Base-by-base conservation (phyloP, 306 rosid species). In the Urtica urens region DNA sequence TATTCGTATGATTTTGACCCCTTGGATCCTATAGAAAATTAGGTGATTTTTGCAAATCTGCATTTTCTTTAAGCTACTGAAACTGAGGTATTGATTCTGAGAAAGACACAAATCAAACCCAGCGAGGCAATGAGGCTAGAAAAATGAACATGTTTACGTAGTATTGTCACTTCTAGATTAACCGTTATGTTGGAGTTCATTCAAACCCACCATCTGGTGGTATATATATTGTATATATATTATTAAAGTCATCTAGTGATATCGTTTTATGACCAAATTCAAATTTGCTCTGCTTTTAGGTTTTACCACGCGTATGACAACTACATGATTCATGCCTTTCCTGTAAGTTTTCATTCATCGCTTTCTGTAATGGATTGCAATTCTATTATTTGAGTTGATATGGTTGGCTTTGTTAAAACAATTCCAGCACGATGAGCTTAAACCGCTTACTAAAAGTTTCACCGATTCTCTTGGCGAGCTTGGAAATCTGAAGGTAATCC, bases 341-440 rank as follows among this genome's bases (percentile, higher is more conserved):
- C 94, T 83, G 99, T 90, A 48, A 51, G 95, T 60, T 30, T 25
- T 23, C 63, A 18, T 46, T 40, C 35, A 43, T 60, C 42, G 12
- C 22, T 51, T 6, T 51, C 55, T 57, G 7, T 37, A 58, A 25
- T 31, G 13, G 64, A 38, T 58, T 59, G 25, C n/a, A 38, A 11
- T 41, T 48, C 38, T 21, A 25, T 25, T 4, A 31, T 21, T n/a
- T 28, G 20, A 39, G 21, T 69, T 35, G 43, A 35, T 48, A 27
- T 68, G 47, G 10, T 35, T 52, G 2, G 33, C 71, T 78, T n/a
- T n/a, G n/a, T n/a, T n/a, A n/a, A n/a, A n/a, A n/a, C n/a, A n/a
- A n/a, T n/a, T n/a, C 76, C 82, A 85, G 99, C 95, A 90, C 34
- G 99, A 90, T 62, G 99, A 90, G 70, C 72, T 85, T 38, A 90